Base-by-base conservation (phyloP, 306 rosid species). In the Amphicarpaea edgeworthii region DNA sequence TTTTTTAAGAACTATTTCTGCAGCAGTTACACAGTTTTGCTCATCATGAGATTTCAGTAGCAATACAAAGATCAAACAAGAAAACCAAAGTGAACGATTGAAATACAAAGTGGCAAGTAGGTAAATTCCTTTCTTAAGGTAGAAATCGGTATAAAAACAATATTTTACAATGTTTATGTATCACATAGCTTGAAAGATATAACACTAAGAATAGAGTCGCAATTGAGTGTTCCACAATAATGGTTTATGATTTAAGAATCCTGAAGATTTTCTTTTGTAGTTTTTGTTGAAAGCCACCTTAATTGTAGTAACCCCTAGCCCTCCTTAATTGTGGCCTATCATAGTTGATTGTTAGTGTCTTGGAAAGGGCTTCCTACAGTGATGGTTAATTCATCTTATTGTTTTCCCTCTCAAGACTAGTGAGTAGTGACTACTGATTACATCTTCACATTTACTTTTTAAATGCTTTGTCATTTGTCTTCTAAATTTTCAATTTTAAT, bases 61-160 rank as follows among this genome's bases (percentile, higher is more conserved):
- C 21, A 37, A 60, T 24, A 67, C 46, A 66, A 66, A 80, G 47
- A 64, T 20, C 32, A 1, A 19, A 50, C 12, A 66, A 51, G 58
- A 59, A 61, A 10, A 66, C 3, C 9, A 43, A 30, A 30, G 49
- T 47, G 14, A 70, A 15, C 34, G 54, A 62, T 38, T 12, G 30
- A 75, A 79, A 66, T 75, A 34, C 73, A 28, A 76, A 59, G 47
- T 58, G 43, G 30, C 58, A 23, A 66, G 42, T 51, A 64, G 2
- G 30, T 45, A 55, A 49, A 23, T 24, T 69, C 43, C 68, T 62
- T 68, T 51, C 37, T 15, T 12, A 55, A 63, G 59, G 45, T n/a
- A 47, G 43, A 26, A 24, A 61, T 68, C 20, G n/a, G 9, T 26
- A 61, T 41, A 58, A 50, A 32, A 6, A 41, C 37, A 30, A 23